Percentiles rank a stretch among this genome's conserved stretches.
Evolutionary conservation across 106 monocot genomes (phyloP).

Genomic region (Platanthera zijinensis): DNA sequence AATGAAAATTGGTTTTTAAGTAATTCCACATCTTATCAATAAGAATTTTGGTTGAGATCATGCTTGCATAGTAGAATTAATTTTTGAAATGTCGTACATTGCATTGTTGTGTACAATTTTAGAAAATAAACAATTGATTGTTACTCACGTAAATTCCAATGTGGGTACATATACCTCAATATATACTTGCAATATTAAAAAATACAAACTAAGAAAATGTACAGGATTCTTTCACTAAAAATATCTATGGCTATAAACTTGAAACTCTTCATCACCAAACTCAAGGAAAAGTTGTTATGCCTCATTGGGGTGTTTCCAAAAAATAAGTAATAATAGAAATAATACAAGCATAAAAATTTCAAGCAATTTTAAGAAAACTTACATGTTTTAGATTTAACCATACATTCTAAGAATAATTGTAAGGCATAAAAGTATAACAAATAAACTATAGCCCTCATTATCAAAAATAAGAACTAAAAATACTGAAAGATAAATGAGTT

Average conservation of each 20-base stretch:
- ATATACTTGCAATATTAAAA: neutral
- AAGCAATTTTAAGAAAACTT: neutral
- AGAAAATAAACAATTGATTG: too few species aligned
- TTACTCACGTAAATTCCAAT: neutral
- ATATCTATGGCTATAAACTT: neutral
- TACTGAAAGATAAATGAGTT: neutral
- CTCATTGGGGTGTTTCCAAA: neutral
- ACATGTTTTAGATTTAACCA: neutral
- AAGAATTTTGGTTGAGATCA: too few species aligned
- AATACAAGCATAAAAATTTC: neutral
- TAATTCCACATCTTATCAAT: too few species aligned
- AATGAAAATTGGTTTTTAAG: too few species aligned
- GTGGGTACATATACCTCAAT: neutral
- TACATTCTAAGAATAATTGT: neutral
- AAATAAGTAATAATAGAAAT: neutral
- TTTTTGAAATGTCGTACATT: too few species aligned
- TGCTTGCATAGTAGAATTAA: too few species aligned
- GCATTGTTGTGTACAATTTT: too few species aligned
- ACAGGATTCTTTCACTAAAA: neutral
- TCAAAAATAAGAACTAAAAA: neutral
- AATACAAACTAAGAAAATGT: neutral
- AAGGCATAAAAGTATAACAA: neutral
- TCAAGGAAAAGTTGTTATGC: neutral
- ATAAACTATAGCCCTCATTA: neutral
- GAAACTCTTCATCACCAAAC: neutral